Evolutionary conservation across 1,139 yeast species (phyloP), one percentile per base, ranked within the genome.

Genomic region (Debaryomyces psychrophilus): DNA sequence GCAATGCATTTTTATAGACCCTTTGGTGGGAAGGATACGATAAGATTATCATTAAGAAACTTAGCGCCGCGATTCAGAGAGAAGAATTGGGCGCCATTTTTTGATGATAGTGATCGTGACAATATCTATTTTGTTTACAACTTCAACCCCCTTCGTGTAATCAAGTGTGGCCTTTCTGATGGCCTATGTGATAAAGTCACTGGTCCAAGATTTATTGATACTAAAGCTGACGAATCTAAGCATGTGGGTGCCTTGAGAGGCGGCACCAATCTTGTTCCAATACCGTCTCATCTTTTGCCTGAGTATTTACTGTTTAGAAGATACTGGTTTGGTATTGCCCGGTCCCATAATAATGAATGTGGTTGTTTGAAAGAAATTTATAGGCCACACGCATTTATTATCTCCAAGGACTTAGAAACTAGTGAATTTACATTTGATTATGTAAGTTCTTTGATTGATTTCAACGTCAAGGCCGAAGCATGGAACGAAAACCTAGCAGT

Each of bases 361-460:
- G 57, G 57, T 5, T 54, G 57, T 34, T 44, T 52, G 36, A 31
- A 34, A 8, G 61, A 56, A 41, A 44, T 59, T 29, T 57, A 56
- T 41, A 49, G 64, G 22, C 64, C 64, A 1, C 62, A 60, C 40
- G 47, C 55, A 4, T 51, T 57, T 22, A 47, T 60, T 20, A 44
- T 60, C 2, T 57, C 64, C 8, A 51, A 55, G 28, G 48, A 45
- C 17, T 23, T 35, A 12, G 43, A 44, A 11, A 31, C 38, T 4
- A 27, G 35, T 20, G 37, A 50, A n/a, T 60, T 49, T 37, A 45
- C 49, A 11, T 42, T 60, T 36, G 55, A 53, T 26, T 60, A 54
- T 46, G 57, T 57, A 14, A 52, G 58, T 33, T 54, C 61, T 3
- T 50, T 59, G 17, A 28, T 57, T 22, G 64, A 60, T 45, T 58